A percentile compares a stretch with the other conserved stretches of the same genome.
Conservation (phyloP, 2,329 filamentous ascomycete species). For the Diaporthe helianthi region DNA sequence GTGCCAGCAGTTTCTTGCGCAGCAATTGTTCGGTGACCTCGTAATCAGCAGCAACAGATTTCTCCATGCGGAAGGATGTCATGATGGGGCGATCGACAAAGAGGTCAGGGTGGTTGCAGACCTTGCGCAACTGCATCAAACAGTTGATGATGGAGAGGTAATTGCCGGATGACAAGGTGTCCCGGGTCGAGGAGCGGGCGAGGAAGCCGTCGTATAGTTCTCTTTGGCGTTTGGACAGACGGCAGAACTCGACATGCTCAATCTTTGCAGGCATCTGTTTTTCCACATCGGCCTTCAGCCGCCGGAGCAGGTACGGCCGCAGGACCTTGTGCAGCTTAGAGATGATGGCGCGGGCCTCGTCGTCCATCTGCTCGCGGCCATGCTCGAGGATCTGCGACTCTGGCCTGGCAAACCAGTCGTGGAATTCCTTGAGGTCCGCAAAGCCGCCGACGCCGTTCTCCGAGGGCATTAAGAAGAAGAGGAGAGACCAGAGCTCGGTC, state of each 20-base stretch:
- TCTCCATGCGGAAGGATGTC: conserved; percentile 92
- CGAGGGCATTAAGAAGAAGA: conserved; percentile 96
- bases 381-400: conserved; percentile 97
- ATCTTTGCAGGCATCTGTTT: conserved; percentile 99
- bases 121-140: conserved; percentile 94
- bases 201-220: conserved; percentile 97
- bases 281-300: conserved; percentile 95
- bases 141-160: conserved; percentile 99
- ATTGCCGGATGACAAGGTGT: conserved; percentile 89
- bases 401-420: conserved; percentile 93
- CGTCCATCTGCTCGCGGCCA: conserved; percentile 90
- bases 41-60: conserved; percentile 77
- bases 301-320: conserved; percentile 86
- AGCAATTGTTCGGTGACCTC: conserved; percentile 75
- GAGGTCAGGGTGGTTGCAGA: conserved; percentile 97
- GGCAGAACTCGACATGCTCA: conserved; percentile 95
- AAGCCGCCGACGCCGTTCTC: conserved; percentile 88
- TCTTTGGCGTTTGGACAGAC: conserved; percentile 91
- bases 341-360: conserved; percentile 90
- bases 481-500: conserved; percentile 93
- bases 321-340: conserved; percentile 93
- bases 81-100: conserved; percentile 97
- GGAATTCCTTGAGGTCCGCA: conserved; percentile 93
- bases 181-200: conserved; percentile 85
- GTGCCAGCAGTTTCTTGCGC: conserved; percentile 67